Percentiles rank a stretch among this genome's conserved stretches.
Conservation (phyloP, 441 rosid species). For the Omphalea diandra region DNA sequence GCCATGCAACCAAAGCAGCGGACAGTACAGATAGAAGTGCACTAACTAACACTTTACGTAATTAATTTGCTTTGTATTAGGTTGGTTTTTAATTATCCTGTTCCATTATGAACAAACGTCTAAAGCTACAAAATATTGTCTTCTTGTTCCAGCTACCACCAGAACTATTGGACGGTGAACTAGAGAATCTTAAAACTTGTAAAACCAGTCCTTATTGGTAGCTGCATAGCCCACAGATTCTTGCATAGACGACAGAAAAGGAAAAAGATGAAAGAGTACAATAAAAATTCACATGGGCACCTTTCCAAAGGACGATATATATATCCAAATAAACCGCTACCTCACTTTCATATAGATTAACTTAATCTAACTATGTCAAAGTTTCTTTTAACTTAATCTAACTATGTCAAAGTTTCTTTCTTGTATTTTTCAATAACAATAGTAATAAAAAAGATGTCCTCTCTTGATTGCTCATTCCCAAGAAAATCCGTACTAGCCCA, state of each 20-base stretch:
- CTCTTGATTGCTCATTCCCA: constrained; percentile 5
- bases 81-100: background rate
- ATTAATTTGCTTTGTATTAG: too few relatives aligned
- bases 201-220: background rate
- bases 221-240: background rate
- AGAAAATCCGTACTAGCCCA: constrained; percentile 16
- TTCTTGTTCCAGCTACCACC: background rate
- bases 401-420: too few relatives aligned
- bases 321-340: too few relatives aligned
- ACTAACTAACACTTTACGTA: too few relatives aligned
- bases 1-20: constrained; percentile 1
- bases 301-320: too few relatives aligned
- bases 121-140: background rate
- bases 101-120: background rate
- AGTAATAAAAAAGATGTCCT: too few relatives aligned
- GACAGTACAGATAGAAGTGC: constrained; percentile 40
- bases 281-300: too few relatives aligned
- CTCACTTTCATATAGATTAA: too few relatives aligned
- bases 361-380: too few relatives aligned
- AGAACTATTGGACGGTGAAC: background rate
- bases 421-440: background rate
- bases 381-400: too few relatives aligned
- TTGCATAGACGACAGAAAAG: too few relatives aligned
- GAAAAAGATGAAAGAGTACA: too few relatives aligned
- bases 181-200: background rate